Conservation (phyloP, 2,329 filamentous ascomycete genomes). For the Aureobasidium zeae region DNA sequence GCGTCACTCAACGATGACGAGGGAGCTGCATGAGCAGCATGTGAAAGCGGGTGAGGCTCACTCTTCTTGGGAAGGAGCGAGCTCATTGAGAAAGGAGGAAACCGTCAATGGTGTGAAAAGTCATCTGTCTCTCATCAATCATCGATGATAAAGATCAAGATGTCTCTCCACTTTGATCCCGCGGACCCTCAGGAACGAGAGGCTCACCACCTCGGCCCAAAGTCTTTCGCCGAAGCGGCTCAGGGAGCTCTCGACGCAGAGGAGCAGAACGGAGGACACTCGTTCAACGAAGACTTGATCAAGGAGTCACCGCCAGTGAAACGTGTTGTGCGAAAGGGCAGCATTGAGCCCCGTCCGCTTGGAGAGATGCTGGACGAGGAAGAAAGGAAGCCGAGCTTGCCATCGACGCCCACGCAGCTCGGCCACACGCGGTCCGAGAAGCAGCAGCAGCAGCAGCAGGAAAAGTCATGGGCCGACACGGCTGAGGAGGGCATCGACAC, state of each 20-base stretch:
- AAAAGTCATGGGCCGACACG: constrained; percentile 34
- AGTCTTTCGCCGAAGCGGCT: constrained; percentile 37
- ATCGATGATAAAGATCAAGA: no score
- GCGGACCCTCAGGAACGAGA: constrained; percentile 33
- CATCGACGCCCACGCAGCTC: constrained; percentile 18
- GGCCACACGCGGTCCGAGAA: constrained; percentile 6
- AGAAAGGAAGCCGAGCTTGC: constrained; percentile 15
- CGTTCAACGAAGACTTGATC: constrained; percentile 24
- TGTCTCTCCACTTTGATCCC: constrained; percentile 26
- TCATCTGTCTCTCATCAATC: no score
- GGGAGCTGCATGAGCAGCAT: no score
- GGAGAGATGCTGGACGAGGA: constrained; percentile 30
- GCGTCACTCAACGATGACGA: no score
- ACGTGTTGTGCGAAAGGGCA: constrained; percentile 20
- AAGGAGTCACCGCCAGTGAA: constrained; percentile 29
- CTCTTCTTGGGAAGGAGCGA: no score
- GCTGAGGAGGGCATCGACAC: constrained; percentile 16
- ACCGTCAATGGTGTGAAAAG: no score
- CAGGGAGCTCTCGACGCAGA: constrained; percentile 25
- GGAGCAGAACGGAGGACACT: constrained; percentile 17
- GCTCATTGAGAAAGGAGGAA: no score
- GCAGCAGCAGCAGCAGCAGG: constrained; percentile 8
- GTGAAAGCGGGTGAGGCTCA: no score
- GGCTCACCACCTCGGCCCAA: constrained; percentile 32
- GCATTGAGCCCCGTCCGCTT: constrained; percentile 25